These are phyloP conservation scores for Spironucleus salmonicida DNA, from an alignment of 208 protist genomes.

Conservation along the genomic window DNA sequence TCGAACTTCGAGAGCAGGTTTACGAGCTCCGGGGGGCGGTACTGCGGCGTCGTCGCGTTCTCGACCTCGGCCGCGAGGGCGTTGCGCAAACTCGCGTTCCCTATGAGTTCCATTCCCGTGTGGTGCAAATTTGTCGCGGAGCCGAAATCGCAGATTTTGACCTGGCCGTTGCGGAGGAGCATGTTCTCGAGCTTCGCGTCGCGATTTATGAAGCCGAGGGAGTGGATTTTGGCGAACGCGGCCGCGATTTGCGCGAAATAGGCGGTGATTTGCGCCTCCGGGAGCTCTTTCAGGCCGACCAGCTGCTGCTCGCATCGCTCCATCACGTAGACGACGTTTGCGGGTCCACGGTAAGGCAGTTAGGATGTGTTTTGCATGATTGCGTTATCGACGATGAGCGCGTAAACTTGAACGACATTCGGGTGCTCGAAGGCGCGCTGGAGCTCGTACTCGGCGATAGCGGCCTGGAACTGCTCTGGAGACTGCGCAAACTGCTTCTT, in stretches of 20 bases:
- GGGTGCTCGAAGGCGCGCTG: background rate
- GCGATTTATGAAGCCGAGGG: background rate
- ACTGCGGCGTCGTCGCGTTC: background rate
- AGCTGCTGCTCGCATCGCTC: background rate
- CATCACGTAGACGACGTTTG: background rate
- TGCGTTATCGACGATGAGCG: background rate
- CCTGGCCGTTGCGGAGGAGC: background rate
- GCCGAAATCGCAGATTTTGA: constrained; percentile 23
- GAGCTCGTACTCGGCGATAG: background rate
- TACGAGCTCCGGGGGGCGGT: constrained; percentile 20
- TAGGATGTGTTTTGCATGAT: background rate
- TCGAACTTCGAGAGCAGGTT: background rate
- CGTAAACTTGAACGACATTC: constrained; percentile 1
- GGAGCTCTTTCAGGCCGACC: background rate
- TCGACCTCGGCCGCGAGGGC: background rate
- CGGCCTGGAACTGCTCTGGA: background rate
- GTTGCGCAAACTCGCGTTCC: background rate
- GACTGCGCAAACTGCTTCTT: constrained; percentile 10
- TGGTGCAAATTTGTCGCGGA: background rate
- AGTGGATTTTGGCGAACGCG: background rate
- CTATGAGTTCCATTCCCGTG: background rate
- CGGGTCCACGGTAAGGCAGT: no score
- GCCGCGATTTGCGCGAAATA: background rate
- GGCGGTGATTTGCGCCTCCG: background rate
- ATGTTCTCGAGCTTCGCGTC: constrained; percentile 19